Evolutionary conservation across 2,329 filamentous ascomycete species (phyloP).

Genomic region (Metarhizium guizhouense): DNA sequence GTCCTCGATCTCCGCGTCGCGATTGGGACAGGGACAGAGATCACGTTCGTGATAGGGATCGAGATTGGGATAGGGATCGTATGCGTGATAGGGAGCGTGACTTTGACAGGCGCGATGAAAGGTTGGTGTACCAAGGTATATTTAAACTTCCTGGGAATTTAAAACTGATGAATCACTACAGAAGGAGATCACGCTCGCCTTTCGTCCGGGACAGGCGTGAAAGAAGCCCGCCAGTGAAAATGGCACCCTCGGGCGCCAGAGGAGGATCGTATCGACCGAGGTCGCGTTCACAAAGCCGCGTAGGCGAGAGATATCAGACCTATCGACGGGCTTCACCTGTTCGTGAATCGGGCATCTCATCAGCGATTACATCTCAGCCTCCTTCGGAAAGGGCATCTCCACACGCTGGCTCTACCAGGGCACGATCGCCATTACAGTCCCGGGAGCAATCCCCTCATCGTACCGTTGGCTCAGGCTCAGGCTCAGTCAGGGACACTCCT

Average conservation of each 20-base stretch:
- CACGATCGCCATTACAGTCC: conserved; percentile 38
- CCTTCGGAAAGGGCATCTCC: conserved; percentile 45
- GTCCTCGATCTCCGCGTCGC: conserved; percentile 27
- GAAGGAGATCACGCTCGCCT: conserved; percentile 47
- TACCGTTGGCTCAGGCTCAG: conserved; percentile 12
- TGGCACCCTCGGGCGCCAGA: conserved; percentile 19
- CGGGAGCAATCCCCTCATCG: conserved; percentile 30
- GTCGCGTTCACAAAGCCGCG: conserved; percentile 41
- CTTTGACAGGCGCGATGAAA: conserved; percentile 33
- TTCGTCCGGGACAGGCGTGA: conserved; percentile 36
- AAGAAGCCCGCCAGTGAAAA: conserved; percentile 20
- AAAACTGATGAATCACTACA: conserved; percentile 18
- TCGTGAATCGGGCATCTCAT: conserved; percentile 40
- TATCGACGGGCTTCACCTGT: conserved; percentile 39
- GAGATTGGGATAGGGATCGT: conserved; percentile 21
- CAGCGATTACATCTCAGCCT: conserved; percentile 40
- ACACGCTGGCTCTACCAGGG: conserved; percentile 36
- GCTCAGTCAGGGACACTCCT: conserved; percentile 18
- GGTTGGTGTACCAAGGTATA: conserved; percentile 13
- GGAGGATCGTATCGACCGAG: conserved; percentile 43
- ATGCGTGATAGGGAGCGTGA: conserved; percentile 23
- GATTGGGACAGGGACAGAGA: conserved; percentile 26
- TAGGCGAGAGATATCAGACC: conserved; percentile 33
- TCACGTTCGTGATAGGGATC: conserved; percentile 21
- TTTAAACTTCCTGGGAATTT: neutral